phyloP scores from a whole-genome alignment of 1,139 yeast species.

The Yamadazyma blattariae region DNA sequence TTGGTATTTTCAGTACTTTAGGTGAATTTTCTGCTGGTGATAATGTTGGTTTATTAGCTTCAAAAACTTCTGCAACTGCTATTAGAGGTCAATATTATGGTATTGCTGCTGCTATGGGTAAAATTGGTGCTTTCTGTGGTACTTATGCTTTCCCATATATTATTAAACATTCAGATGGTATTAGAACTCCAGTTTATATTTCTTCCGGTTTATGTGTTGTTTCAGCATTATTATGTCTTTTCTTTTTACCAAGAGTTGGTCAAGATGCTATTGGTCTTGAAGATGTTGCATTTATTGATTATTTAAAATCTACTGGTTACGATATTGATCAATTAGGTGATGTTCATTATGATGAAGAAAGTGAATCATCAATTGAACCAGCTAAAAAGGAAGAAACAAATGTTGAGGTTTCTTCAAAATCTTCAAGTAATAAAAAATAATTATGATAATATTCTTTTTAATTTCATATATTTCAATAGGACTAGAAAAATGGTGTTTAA shows the following conservation, averaged over 20 bases:
- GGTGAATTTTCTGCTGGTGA: slow-evolving; percentile 98
- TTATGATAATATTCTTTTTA: too few species aligned
- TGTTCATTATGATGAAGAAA: slow-evolving; percentile 15
- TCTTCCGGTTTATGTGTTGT: slow-evolving; percentile 75
- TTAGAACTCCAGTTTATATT: slow-evolving; percentile 78
- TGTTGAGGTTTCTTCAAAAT: slow-evolving; percentile 9
- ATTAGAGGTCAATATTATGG: slow-evolving; percentile 91
- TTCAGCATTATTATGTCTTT: slow-evolving; percentile 65
- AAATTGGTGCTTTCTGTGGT: slow-evolving; percentile 90
- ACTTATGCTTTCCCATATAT: slow-evolving; percentile 82
- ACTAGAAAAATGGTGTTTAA: too few species aligned
- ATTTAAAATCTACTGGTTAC: slow-evolving; percentile 57
- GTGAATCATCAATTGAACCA: slow-evolving; percentile 5
- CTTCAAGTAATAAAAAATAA: slow-evolving; percentile 4
- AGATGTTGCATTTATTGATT: slow-evolving; percentile 66
- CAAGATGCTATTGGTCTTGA: slow-evolving; percentile 81
- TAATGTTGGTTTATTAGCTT: slow-evolving; percentile 81
- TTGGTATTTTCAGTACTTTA: slow-evolving; percentile 79
- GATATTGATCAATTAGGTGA: slow-evolving; percentile 53
- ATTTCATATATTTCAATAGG: too few species aligned
- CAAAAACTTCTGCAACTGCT: slow-evolving; percentile 84
- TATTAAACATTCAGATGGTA: slow-evolving; percentile 47
- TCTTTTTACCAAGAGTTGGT: slow-evolving; percentile 75
- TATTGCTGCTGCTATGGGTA: slow-evolving; percentile 87
- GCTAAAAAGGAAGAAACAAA: slow-evolving; percentile 7